Base-by-base conservation (phyloP, 176 grass and related monocot species). In the Carex myosuroides region DNA sequence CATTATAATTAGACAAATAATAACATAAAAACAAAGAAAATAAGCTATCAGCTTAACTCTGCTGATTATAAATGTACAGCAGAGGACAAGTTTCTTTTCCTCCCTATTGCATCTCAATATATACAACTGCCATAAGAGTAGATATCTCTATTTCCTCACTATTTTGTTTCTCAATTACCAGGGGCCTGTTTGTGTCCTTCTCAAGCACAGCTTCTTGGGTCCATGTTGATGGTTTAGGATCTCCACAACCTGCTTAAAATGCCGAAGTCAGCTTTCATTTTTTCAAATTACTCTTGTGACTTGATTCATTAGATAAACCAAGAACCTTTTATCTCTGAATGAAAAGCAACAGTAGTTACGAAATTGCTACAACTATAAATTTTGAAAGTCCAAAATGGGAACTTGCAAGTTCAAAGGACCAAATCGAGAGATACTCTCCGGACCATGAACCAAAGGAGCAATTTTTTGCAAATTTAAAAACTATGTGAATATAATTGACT, bases 161-260 rank as follows among this genome's bases (percentile, higher is more conserved):
- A 41, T 29, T 12, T 81, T 64, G 37, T 64, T 48, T 61, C 55
- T 50, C n/a, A 63, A 71, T 91, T 85, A 97, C 94, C 94, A 93
- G 1, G 94, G 91, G 14, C 89, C 91, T 42, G 92, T 94, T 69
- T 92, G 53, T 83, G 94, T 97, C 89, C 94, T 94, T 88, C 90
- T 83, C 88, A 97, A 85, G 87, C 94, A 91, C 20, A 82, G 32
- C 6, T 85, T 86, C 84, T 94, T 97, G 41, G 83, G 85, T 58
- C 83, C 83, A 37, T 67, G 56, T 7, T 85, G 88, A 89, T 92
- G 83, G 42, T 88, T 90, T 8, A 87, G 13, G 48, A 81, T 76
- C 65, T 92, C 87, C 37, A 80, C 46, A 56, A 64, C 63, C 94
- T 97, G 85, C 8, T 57, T 20, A 32, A 75, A 33, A 54, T 57